phyloP scores from a whole-genome alignment of 192 early-diverging fungal species.

The Podila minutissima region DNA sequence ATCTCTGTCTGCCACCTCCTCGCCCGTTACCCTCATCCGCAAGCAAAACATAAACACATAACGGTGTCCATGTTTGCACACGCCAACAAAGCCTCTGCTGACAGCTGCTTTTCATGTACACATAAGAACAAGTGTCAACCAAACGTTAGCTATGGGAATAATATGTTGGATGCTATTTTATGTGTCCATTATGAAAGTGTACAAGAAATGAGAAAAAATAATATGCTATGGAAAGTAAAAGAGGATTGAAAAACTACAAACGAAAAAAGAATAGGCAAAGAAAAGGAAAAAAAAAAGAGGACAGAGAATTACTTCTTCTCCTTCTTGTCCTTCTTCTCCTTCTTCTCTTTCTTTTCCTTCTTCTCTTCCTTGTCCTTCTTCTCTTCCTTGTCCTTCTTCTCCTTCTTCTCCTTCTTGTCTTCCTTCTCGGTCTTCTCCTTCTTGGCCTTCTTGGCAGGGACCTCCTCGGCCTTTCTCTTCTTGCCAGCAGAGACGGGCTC shows the following conservation, averaged over 20 bases:
- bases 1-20: no score
- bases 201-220: not conserved
- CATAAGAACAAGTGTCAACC: no score
- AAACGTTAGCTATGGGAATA: no score
- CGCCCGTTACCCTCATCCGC: no score
- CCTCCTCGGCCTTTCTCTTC: slow-evolving; percentile 17
- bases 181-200: no score
- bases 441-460: slow-evolving; percentile 53
- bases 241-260: not conserved
- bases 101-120: no score
- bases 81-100: no score
- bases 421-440: slow-evolving; percentile 65
- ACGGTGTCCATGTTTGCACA: no score
- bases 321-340: slow-evolving; percentile 34
- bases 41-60: no score
- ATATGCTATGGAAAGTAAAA: not conserved
- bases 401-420: slow-evolving; percentile 64
- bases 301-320: slow-evolving; percentile 25
- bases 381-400: slow-evolving; percentile 69
- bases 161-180: no score
- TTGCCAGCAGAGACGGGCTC: slow-evolving; percentile 5
- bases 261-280: not conserved
- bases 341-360: slow-evolving; percentile 63
- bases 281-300: not conserved
- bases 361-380: slow-evolving; percentile 65